Percentiles rank a stretch among this genome's conserved stretches.
phyloP scores from a whole-genome alignment of 495 filamentous ascomycete species.

The Aspergillus olivimuriae region DNA sequence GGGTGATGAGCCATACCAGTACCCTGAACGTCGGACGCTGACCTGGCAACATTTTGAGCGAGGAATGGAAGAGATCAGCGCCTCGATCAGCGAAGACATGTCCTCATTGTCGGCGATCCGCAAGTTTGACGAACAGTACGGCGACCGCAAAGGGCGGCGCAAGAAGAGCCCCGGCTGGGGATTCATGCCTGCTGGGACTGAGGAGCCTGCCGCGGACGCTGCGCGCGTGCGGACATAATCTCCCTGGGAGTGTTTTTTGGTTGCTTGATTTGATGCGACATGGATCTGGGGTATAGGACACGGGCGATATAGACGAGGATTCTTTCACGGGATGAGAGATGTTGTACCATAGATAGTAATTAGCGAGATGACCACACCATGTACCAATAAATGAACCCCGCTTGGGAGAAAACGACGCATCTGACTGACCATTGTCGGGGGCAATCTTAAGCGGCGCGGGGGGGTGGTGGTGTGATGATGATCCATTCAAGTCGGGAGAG shows the following conservation, averaged over 20 bases:
- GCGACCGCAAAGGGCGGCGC: conserved; percentile 70
- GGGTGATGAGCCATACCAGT: conserved; percentile 45
- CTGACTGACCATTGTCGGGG: too few relatives aligned
- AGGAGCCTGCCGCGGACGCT: conserved; percentile 22
- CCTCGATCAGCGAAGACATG: conserved; percentile 96
- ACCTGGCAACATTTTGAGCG: conserved; percentile 68
- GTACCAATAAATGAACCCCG: conserved; percentile 10
- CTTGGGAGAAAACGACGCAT: conserved; percentile 6
- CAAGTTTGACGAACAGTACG: conserved; percentile 96
- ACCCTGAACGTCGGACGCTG: conserved; percentile 62
- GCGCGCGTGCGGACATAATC: conserved; percentile 37
- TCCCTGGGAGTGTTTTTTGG: conserved; percentile 3
- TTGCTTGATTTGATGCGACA: conserved; percentile 3
- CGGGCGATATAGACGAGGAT: background rate
- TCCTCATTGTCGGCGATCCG: conserved; percentile 72
- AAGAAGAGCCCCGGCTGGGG: conserved; percentile 50
- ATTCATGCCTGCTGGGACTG: conserved; percentile 25
- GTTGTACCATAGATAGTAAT: conserved; percentile 9
- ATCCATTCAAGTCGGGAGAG: background rate
- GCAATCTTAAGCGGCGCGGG: too few relatives aligned
- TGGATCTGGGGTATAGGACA: conserved; percentile 5
- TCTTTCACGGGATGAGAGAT: conserved; percentile 9
- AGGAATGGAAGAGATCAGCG: conserved; percentile 82
- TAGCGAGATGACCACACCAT: conserved; percentile 14
- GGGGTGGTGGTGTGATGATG: conserved; percentile 1